Percentiles rank a stretch among this genome's conserved stretches.
Evolutionary conservation across 2,329 filamentous ascomycete genomes (phyloP).

Genomic region (Sporothrix brasiliensis): DNA sequence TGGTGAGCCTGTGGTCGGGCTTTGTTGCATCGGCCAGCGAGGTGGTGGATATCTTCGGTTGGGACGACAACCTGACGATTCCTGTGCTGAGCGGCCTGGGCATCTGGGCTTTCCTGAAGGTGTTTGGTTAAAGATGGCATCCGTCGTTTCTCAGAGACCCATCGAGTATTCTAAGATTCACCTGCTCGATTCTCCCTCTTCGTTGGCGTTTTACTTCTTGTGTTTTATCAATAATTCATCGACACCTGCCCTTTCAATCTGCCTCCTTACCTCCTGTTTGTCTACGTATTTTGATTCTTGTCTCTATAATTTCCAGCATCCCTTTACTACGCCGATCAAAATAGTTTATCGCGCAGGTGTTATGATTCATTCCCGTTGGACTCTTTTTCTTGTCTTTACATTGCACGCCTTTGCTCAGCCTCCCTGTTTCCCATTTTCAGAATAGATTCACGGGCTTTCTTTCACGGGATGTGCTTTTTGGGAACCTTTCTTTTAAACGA

Average conservation of each 20-base stretch:
- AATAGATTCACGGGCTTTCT: conserved; percentile 1
- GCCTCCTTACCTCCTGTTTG: neutral
- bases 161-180: neutral
- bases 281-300: neutral
- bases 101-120: conserved; percentile 86
- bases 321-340: conserved; percentile 19
- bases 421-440: conserved; percentile 17
- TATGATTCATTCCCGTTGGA: neutral
- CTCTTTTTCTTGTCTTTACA: conserved; percentile 11
- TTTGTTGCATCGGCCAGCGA: conserved; percentile 86
- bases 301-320: neutral
- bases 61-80: conserved; percentile 98
- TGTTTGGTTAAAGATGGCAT: conserved; percentile 64
- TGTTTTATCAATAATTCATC: neutral
- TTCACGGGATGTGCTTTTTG: neutral
- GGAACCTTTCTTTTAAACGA: neutral
- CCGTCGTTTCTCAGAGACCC: too few relatives aligned
- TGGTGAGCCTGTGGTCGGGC: conserved; percentile 87
- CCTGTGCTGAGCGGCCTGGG: conserved; percentile 86
- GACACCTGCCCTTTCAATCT: neutral
- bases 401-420: neutral
- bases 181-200: neutral
- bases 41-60: conserved; percentile 85
- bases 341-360: conserved; percentile 21
- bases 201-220: neutral